Evolutionary conservation across 139 green algal genomes (phyloP).

Genomic region (Chlorella sp.): DNA sequence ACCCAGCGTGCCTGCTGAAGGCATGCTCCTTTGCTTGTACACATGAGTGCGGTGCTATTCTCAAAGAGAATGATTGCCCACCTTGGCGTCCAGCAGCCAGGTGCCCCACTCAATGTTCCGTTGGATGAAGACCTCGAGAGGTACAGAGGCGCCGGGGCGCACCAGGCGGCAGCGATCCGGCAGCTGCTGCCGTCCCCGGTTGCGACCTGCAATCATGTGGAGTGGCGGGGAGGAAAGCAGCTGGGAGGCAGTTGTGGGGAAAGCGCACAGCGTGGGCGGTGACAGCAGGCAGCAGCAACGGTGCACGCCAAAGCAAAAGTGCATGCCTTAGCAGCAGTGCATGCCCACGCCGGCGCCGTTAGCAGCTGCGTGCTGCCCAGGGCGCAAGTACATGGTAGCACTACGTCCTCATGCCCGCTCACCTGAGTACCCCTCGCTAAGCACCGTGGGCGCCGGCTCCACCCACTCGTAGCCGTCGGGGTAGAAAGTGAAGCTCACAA

Average conservation of each 20-base stretch:
- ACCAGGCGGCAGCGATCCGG: conserved; percentile 71
- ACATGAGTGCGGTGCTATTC: too few relatives aligned
- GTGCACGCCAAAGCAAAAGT: not conserved
- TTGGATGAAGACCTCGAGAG: conserved; percentile 64
- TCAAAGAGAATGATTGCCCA: not conserved
- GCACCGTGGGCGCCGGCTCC: conserved; percentile 65
- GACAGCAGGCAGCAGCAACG: not conserved
- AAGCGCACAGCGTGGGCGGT: not conserved
- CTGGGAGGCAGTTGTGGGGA: too few relatives aligned
- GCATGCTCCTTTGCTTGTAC: too few relatives aligned
- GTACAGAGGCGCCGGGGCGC: conserved; percentile 17
- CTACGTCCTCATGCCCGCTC: not conserved
- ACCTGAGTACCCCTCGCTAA: conserved; percentile 46
- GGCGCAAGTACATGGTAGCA: too few relatives aligned
- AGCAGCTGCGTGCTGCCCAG: too few relatives aligned
- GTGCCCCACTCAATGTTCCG: conserved; percentile 60
- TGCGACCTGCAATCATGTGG: conserved; percentile 18
- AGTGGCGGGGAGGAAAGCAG: too few relatives aligned
- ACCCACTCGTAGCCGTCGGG: conserved; percentile 80
- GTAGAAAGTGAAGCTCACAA: conserved; percentile 68
- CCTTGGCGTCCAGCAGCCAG: conserved; percentile 47
- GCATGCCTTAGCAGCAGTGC: too few relatives aligned
- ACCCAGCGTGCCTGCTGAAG: not conserved
- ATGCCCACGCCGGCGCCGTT: too few relatives aligned
- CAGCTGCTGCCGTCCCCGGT: conserved; percentile 35